Conservation (phyloP, 169 alveolate species). For the Plasmodium coatneyi region DNA sequence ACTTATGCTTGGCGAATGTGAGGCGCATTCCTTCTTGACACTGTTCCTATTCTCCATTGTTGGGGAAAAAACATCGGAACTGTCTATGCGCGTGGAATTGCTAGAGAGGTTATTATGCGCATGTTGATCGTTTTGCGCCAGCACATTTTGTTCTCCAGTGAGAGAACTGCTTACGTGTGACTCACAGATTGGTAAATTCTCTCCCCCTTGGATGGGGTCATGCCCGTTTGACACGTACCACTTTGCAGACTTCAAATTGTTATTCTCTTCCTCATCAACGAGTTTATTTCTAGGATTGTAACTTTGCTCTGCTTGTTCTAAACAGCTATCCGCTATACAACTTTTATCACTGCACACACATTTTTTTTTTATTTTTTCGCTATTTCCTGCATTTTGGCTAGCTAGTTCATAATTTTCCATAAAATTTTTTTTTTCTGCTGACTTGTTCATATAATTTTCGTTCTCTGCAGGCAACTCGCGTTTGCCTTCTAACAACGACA, state of each 20-base stretch:
- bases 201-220: background rate
- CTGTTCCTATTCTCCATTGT: background rate
- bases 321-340: background rate
- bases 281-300: background rate
- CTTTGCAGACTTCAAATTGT: background rate
- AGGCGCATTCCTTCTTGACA: background rate
- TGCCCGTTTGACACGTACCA: background rate
- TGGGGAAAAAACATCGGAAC: background rate
- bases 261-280: slow-evolving; percentile 8
- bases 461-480: background rate
- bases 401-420: slow-evolving; percentile 31
- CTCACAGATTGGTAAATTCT: background rate
- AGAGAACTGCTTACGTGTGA: background rate
- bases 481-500: background rate
- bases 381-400: slow-evolving; percentile 22
- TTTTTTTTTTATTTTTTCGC: slow-evolving; percentile 5
- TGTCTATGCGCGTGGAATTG: background rate
- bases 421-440: background rate
- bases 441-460: background rate
- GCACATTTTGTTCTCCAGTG: background rate
- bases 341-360: background rate
- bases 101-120: background rate
- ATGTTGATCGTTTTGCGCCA: background rate
- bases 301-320: background rate
- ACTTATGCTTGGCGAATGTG: background rate